Percentiles rank a stretch among this genome's conserved stretches.
Conservation (phyloP, 2,329 filamentous ascomycete genomes). For the Cladosporium sp. region DNA sequence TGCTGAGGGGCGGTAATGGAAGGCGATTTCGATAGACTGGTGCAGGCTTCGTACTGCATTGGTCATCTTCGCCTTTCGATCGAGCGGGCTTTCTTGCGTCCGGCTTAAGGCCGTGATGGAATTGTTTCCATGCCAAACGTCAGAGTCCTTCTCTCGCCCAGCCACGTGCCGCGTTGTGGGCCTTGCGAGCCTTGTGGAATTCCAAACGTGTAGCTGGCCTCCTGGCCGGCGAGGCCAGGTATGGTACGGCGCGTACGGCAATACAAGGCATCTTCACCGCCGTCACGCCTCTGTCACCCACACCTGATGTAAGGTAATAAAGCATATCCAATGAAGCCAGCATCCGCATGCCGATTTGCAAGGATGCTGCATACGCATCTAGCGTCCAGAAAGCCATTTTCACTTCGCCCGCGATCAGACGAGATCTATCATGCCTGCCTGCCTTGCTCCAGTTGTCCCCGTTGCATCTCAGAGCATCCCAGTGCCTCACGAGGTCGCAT, state of each 20-base stretch:
- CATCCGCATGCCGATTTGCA: background rate
- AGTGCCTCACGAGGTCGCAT: too few relatives aligned
- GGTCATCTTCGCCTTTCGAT: background rate
- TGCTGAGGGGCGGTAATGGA: background rate
- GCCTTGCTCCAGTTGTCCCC: too few relatives aligned
- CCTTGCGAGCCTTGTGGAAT: too few relatives aligned
- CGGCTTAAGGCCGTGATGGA: slow-evolving; percentile 4
- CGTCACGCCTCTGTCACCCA: background rate
- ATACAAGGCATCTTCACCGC: background rate
- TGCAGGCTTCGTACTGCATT: background rate
- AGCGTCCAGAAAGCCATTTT: background rate
- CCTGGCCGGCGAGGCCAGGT: too few relatives aligned
- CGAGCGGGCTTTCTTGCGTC: too few relatives aligned
- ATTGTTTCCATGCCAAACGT: background rate
- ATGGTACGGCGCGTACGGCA: too few relatives aligned
- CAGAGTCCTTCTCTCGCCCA: background rate
- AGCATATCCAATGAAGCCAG: too few relatives aligned
- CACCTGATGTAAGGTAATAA: too few relatives aligned
- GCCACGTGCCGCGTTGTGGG: slow-evolving; percentile 5
- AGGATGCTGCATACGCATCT: background rate
- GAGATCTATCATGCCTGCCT: background rate
- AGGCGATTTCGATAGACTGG: background rate
- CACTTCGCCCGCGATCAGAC: background rate
- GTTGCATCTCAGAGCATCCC: too few relatives aligned
- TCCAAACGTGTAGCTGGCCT: too few relatives aligned